Conservation (phyloP, 371 early-diverging fungal species). For the Rhizopus stolonifer region DNA sequence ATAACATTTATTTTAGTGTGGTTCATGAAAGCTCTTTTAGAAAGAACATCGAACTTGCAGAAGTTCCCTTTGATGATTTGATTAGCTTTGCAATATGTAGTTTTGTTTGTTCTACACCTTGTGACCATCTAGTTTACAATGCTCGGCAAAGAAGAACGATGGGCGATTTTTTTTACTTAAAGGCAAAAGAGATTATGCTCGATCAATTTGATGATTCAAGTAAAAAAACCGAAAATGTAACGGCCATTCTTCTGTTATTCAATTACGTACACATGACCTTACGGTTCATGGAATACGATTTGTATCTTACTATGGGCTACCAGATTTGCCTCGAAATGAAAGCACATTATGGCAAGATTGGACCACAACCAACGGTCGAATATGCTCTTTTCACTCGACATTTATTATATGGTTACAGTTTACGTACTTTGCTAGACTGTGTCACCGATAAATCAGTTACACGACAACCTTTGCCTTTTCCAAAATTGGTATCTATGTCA, state of each 20-base stretch:
- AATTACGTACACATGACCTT: slow-evolving; percentile 15
- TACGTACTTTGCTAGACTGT: not conserved
- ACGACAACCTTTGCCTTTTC: not conserved
- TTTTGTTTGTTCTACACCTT: slow-evolving; percentile 12
- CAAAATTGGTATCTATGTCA: slow-evolving; percentile 1
- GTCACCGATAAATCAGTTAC: not conserved
- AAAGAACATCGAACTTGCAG: not conserved
- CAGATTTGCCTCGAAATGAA: slow-evolving; percentile 18
- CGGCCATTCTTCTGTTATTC: slow-evolving; percentile 6
- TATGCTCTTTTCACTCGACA: slow-evolving; percentile 8
- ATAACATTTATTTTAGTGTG: slow-evolving; percentile 2
- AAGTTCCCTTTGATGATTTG: slow-evolving; percentile 7
- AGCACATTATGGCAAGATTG: not conserved
- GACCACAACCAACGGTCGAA: not conserved
- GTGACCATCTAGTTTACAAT: slow-evolving; percentile 1
- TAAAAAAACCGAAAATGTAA: slow-evolving; percentile 17
- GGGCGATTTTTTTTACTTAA: slow-evolving; percentile 16
- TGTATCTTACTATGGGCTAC: slow-evolving; percentile 6
- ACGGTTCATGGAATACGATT: slow-evolving; percentile 4
- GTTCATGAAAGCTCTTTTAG: slow-evolving; percentile 16
- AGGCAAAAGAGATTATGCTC: slow-evolving; percentile 10
- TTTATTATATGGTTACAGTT: not conserved
- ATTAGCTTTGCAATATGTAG: slow-evolving; percentile 11
- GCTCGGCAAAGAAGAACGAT: slow-evolving; percentile 9
- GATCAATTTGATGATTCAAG: slow-evolving; percentile 22